Conservation (phyloP, 805 yeast species). For the Saccharomycopsis sp. region DNA sequence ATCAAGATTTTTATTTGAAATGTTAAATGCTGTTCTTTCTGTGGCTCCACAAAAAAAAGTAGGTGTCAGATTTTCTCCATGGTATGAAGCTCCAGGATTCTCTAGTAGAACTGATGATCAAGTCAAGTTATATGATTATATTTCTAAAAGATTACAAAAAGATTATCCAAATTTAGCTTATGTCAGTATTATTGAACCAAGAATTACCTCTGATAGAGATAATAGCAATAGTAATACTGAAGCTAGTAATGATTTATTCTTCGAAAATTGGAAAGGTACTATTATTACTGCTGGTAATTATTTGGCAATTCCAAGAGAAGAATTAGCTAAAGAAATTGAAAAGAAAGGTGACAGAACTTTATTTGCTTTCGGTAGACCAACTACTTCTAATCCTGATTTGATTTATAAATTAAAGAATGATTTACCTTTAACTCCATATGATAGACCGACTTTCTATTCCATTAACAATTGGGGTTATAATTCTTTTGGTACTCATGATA, state of each 20-base stretch:
- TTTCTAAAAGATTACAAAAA: slow-evolving; percentile 16
- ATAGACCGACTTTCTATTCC: slow-evolving; percentile 32
- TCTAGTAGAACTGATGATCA: slow-evolving; percentile 26
- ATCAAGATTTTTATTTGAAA: slow-evolving; percentile 36
- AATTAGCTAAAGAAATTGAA: slow-evolving; percentile 27
- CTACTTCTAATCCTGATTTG: slow-evolving; percentile 33
- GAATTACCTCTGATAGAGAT: slow-evolving; percentile 21
- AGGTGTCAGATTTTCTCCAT: slow-evolving; percentile 46
- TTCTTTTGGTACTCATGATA: too few species aligned
- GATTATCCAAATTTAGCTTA: slow-evolving; percentile 23
- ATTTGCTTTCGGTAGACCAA: slow-evolving; percentile 29
- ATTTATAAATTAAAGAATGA: slow-evolving; percentile 27
- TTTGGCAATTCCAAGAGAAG: slow-evolving; percentile 18
- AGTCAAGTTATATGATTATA: slow-evolving; percentile 26
- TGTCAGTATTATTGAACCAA: slow-evolving; percentile 18
- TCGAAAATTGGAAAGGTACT: slow-evolving; percentile 35
- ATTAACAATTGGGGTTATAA: slow-evolving; percentile 27
- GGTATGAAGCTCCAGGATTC: slow-evolving; percentile 31
- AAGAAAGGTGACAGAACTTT: slow-evolving; percentile 39
- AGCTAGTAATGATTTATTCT: slow-evolving; percentile 27
- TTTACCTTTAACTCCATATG: slow-evolving; percentile 26
- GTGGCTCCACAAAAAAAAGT: slow-evolving; percentile 38
- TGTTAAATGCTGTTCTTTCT: slow-evolving; percentile 38
- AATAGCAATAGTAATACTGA: slow-evolving; percentile 22
- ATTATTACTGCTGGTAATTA: slow-evolving; percentile 32